Evolutionary conservation across 192 early-diverging fungal species (phyloP).

Genomic region (Podila epicladia): DNA sequence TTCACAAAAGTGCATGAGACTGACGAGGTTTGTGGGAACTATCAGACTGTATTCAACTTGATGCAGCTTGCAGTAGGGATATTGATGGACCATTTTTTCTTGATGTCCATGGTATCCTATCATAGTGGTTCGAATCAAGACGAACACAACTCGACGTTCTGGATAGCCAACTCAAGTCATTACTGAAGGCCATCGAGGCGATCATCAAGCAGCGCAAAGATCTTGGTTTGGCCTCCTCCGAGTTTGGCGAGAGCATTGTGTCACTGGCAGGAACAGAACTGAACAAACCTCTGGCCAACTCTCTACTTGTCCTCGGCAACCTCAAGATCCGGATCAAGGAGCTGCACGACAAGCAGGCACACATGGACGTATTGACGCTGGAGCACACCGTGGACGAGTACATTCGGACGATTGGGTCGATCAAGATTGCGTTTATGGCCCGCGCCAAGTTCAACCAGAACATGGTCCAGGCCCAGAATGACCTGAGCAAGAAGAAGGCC

Average conservation of each 20-base stretch:
- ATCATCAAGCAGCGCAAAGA: slow-evolving; percentile 82
- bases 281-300: slow-evolving; percentile 71
- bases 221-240: slow-evolving; percentile 73
- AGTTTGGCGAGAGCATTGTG: slow-evolving; percentile 83
- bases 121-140: slow-evolving; percentile 76
- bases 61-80: background rate
- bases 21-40: slow-evolving; percentile 59
- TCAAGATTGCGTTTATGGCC: slow-evolving; percentile 83
- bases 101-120: background rate
- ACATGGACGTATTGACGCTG: slow-evolving; percentile 77
- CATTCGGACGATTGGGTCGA: slow-evolving; percentile 84
- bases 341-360: slow-evolving; percentile 82
- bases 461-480: slow-evolving; percentile 76
- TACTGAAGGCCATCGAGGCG: slow-evolving; percentile 82
- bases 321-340: slow-evolving; percentile 84
- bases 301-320: slow-evolving; percentile 77
- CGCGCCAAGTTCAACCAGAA: slow-evolving; percentile 71
- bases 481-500: slow-evolving; percentile 74
- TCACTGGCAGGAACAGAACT: slow-evolving; percentile 77
- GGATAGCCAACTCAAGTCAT: slow-evolving; percentile 79
- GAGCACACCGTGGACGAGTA: slow-evolving; percentile 90
- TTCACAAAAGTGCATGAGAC: slow-evolving; percentile 77
- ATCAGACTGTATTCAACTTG: background rate
- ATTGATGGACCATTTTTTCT: background rate
- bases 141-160: slow-evolving; percentile 78